Evolutionary conservation across 306 rosid genomes (phyloP), one percentile per base, ranked within the genome.

Genomic region (Prunus campanulata): DNA sequence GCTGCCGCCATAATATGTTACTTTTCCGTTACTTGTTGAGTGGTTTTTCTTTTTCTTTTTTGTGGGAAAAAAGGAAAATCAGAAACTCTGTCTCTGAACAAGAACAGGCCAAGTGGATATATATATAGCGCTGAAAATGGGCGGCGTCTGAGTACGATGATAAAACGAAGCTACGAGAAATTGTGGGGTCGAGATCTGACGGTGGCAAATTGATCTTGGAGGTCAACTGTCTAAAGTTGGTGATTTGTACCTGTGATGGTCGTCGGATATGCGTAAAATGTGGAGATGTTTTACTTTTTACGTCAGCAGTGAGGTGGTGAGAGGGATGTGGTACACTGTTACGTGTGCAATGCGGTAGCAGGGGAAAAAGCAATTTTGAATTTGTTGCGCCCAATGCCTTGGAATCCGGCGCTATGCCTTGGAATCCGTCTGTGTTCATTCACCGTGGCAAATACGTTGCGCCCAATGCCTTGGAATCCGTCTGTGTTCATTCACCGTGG

Each of bases 1-100:
- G 61, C 55, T 2, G 51, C 66, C 59, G 62, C 83, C 89, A 83
- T 75, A 4, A n/a, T 56, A 4, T n/a, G 2, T 6, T 19, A n/a
- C 0, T 51, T 15, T 15, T 16, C 39, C 39, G 39, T 32, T 30
- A 30, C 32, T 30, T 32, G 39, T 32, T 6, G 3, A 9, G 50
- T 11, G 0, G 10, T 57, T 57, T 22, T 11, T 20, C 9, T 24
- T 7, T 16, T 15, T 3, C n/a, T 55, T 55, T 8, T 32, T 5
- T 32, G 32, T 5, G 39, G 39, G 39, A 0, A 32, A 32, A 32
- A 32, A 0, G 39, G 4, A n/a, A 20, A 7, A 1, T 8, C 14
- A 6, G 15, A 16, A 52, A 0, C 57, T 52, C 10, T 0, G 8
- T 52, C 57, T 52, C 57, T 13, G 11, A 18, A 6, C 57, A 6